Evolutionary conservation across 2,329 filamentous ascomycete genomes (phyloP), one percentile per base, ranked within the genome.

Genomic region (Fusarium pseudoanthophilum): DNA sequence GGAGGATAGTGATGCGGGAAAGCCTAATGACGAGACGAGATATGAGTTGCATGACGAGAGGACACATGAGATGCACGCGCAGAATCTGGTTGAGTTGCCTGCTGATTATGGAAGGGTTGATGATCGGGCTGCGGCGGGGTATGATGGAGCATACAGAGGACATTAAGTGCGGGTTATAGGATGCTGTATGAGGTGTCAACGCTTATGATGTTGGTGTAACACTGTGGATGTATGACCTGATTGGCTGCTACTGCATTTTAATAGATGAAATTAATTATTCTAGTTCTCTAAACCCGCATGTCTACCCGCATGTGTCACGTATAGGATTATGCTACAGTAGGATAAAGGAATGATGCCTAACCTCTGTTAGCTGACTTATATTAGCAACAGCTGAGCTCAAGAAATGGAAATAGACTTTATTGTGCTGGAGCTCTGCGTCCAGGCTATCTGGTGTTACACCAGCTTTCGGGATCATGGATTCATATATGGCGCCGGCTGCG

Each of bases 161-260:
- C 48, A 34, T 24, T 51, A 20, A 51, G n/a, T 7, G 3, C 16
- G 1, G 48, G 3, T 34, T 20, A 4, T 51, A 3, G 5, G 11
- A 2, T 24, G 8, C 11, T 51, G 11, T 32, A 6, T 6, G 1
- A 49, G n/a, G 5, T n/a, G 3, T 6, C 2, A 49, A 6, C 11
- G 15, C 46, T n/a, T 9, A 51, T 24, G 6, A 34, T 0, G 6
- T 32, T 9, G 16, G 21, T 34, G 16, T 24, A 3, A 20, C 1
- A 3, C 3, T 7, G 28, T 4, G 0, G 8, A 51, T 5, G 2
- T 20, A 14, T 24, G 21, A 34, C 5, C 11, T 18, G 21, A 24
- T 32, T 32, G 21, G 15, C 30, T 34, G 7, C 3, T 24, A 34
- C 4, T 51, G 0, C 8, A 7, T 10, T 14, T 34, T 34, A 51